These are phyloP conservation scores for Komagataella pseudopastoris DNA, from an alignment of 805 yeast genomes.

Conservation along the genomic window DNA sequence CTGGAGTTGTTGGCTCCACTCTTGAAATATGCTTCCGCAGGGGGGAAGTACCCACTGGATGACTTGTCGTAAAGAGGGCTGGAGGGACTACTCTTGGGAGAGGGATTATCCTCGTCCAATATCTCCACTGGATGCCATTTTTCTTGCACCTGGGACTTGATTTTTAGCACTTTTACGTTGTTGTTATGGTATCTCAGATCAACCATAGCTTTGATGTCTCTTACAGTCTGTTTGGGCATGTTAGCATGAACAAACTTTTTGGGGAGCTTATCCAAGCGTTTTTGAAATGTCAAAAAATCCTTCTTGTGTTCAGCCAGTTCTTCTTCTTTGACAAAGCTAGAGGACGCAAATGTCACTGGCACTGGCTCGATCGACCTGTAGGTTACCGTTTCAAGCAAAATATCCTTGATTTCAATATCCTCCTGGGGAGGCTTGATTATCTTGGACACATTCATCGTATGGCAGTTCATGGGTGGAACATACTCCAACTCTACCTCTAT, in stretches of 20 bases:
- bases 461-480: neutral
- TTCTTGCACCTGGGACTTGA: neutral
- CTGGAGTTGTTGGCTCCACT: neutral
- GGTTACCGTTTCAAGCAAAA: neutral
- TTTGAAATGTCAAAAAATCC: neutral
- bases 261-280: neutral
- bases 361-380: neutral
- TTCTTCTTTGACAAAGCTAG: neutral
- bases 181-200: neutral
- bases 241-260: neutral
- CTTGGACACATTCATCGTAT: neutral
- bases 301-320: neutral
- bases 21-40: neutral
- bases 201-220: neutral
- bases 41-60: neutral
- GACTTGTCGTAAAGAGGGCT: neutral
- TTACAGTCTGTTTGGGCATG: neutral
- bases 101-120: neutral
- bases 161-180: neutral
- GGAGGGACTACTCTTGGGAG: neutral
- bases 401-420: neutral
- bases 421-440: neutral
- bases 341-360: neutral
- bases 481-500: slow-evolving; percentile 3
- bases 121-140: neutral